Percentiles rank a stretch among this genome's conserved stretches.
These are phyloP conservation scores for Termitomyces sp. DNA, from an alignment of 768 basidiomycete species.

Conservation along the genomic window DNA sequence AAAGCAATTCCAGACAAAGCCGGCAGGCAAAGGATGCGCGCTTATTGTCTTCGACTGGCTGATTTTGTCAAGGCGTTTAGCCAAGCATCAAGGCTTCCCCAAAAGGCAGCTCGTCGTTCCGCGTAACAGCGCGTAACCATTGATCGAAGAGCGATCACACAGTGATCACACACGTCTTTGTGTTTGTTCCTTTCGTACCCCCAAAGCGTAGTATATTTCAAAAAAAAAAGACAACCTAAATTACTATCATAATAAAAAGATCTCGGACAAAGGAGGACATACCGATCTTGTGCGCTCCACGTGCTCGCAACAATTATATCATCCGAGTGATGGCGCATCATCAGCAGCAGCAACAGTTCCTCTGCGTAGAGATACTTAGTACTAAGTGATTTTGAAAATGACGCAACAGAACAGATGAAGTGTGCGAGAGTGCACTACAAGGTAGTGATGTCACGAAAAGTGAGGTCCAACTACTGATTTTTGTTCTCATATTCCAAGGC, in stretches of 20 bases:
- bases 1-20: slow-evolving; percentile 15
- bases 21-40: slow-evolving; percentile 2
- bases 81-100: neutral
- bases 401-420: neutral
- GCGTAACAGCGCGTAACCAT: neutral
- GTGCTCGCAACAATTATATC: slow-evolving; percentile 6
- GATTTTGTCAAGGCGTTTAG: slow-evolving; percentile 5
- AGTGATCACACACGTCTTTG: slow-evolving; percentile 4
- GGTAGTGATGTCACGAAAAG: slow-evolving; percentile 1
- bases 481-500: slow-evolving; percentile 50
- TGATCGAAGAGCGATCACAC: slow-evolving; percentile 8
- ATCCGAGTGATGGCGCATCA: slow-evolving; percentile 1
- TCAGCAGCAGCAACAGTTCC: neutral
- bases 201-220: slow-evolving; percentile 7
- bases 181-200: slow-evolving; percentile 3
- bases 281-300: slow-evolving; percentile 18
- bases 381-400: slow-evolving; percentile 1
- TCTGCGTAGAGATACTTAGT: neutral
- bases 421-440: neutral
- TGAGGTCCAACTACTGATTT: neutral
- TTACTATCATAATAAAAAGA: slow-evolving; percentile 11
- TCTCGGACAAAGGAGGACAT: slow-evolving; percentile 14
- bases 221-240: slow-evolving; percentile 2
- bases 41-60: slow-evolving; percentile 16
- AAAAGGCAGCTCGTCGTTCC: slow-evolving; percentile 8